Evolutionary conservation across 768 basidiomycete genomes (phyloP).

Genomic region (Tricholoma sp.): DNA sequence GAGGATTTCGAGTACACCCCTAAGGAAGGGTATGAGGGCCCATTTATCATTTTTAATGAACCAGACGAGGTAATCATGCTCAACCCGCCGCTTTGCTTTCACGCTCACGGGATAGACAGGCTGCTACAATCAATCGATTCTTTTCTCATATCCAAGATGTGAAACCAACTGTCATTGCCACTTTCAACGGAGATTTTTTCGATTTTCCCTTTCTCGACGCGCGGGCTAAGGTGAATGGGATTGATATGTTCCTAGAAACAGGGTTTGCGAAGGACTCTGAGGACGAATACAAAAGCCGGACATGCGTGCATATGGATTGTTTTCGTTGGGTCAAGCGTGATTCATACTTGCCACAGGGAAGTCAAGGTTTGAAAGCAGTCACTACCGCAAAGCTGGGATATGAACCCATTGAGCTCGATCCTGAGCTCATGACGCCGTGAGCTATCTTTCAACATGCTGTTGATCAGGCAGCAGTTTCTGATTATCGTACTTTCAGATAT

Average conservation of each 20-base stretch:
- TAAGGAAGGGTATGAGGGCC: constrained; percentile 95
- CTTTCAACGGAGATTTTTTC: constrained; percentile 99
- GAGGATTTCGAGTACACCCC: constrained; percentile 99
- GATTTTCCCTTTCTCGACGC: constrained; percentile 97
- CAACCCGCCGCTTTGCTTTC: not conserved
- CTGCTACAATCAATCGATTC: constrained; percentile 77
- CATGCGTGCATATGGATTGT: constrained; percentile 97
- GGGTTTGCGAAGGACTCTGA: constrained; percentile 90
- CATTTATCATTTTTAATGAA: constrained; percentile 94
- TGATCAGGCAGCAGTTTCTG: not conserved
- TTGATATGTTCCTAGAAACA: constrained; percentile 94
- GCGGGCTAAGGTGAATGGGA: constrained; percentile 78
- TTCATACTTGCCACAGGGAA: constrained; percentile 96
- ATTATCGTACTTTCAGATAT: constrained; percentile 52
- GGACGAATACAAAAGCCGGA: constrained; percentile 91
- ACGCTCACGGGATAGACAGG: constrained; percentile 36
- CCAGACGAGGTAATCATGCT: constrained; percentile 68
- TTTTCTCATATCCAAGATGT: constrained; percentile 92
- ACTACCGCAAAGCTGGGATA: constrained; percentile 96
- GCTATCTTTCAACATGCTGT: constrained; percentile 24
- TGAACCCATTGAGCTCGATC: constrained; percentile 94
- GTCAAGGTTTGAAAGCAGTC: constrained; percentile 97
- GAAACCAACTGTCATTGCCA: constrained; percentile 95
- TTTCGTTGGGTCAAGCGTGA: constrained; percentile 99
- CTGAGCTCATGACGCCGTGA: constrained; percentile 98